Evolutionary conservation across 2,329 filamentous ascomycete species (phyloP), one percentile per base, ranked within the genome.

Genomic region (Ophiostoma piceae): DNA sequence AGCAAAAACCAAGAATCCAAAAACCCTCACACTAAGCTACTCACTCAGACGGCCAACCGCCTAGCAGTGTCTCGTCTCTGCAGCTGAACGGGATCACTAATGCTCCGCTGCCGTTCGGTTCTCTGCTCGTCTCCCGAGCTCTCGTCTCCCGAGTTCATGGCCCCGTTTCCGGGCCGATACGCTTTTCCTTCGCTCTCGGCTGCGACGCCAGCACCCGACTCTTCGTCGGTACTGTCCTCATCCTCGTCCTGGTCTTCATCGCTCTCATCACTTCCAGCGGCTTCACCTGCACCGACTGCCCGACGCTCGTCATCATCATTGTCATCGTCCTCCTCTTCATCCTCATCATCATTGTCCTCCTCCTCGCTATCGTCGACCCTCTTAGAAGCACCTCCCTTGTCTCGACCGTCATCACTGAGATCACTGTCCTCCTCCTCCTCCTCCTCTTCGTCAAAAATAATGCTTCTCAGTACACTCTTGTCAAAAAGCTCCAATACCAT

Each of bases 401-500:
- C 74, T 8, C 74, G 80, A 26, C 79, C 80, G 26, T 71, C 71
- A 0, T 72, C 72, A 1, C 73, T 71, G 9, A 69, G 69, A 4
- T 72, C 88, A 74, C 92, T 90, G 69, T 90, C 90, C 19, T 80
- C 79, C 11, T 80, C 79, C 11, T 76, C 76, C 51, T 77, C 78
- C 2, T 70, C 73, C 5, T 91, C 90, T 75, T 94, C 90, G 67
- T 91, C 91, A 71, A 96, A 88, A 14, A 99, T 91, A 71, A 97
- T 91, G 73, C 88, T 87, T 73, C 93, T 85, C 79, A 98, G 84
- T 62, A 98, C 92, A 71, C 87, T 89, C 79, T 94, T 95, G 76
- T 98, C 94, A 76, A 99, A 99, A 29, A 99, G 81, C 77, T 98
- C 95, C 71, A 98, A 89, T 47, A 97, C 91, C 80, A 97, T 94